Conservation (phyloP, 306 rosid genomes). For the Cicer yamashitae region DNA sequence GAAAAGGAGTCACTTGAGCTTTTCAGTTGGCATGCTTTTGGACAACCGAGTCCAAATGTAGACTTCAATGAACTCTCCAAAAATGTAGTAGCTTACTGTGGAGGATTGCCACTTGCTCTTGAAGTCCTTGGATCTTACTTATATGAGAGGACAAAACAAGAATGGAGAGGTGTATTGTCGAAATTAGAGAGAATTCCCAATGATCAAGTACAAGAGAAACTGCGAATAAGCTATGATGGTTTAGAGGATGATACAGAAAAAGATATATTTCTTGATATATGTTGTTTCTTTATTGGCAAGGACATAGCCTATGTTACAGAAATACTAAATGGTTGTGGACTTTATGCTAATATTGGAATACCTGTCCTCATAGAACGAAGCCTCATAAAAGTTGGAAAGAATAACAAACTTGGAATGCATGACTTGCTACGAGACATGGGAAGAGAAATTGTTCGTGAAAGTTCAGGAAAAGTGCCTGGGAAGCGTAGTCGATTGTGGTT, state of each 20-base stretch:
- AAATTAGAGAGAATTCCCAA: constrained; percentile 47
- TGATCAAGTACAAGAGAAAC: constrained; percentile 31
- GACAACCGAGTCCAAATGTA: background rate
- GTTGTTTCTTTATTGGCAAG: constrained; percentile 52
- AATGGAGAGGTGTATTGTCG: constrained; percentile 44
- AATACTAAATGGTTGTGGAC: constrained; percentile 44
- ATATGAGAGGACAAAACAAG: background rate
- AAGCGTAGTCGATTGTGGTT: constrained; percentile 41
- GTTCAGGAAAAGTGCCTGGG: constrained; percentile 20
- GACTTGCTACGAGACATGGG: constrained; percentile 52
- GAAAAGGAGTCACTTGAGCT: constrained; percentile 37
- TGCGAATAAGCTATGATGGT: constrained; percentile 39
- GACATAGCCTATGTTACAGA: constrained; percentile 20
- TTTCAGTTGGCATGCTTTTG: constrained; percentile 46
- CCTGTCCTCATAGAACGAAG: constrained; percentile 40
- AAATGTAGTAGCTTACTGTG: constrained; percentile 27
- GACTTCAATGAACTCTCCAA: constrained; percentile 28
- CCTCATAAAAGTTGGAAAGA: constrained; percentile 38
- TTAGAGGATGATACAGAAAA: background rate
- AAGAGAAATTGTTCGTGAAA: constrained; percentile 41
- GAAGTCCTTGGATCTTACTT: constrained; percentile 52
- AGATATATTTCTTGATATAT: constrained; percentile 54
- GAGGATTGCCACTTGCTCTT: constrained; percentile 56
- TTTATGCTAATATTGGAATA: constrained; percentile 46
- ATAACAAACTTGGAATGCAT: constrained; percentile 40